phyloP scores from a whole-genome alignment of 2,329 filamentous ascomycete species.

The Leptosphaerulina australis region DNA sequence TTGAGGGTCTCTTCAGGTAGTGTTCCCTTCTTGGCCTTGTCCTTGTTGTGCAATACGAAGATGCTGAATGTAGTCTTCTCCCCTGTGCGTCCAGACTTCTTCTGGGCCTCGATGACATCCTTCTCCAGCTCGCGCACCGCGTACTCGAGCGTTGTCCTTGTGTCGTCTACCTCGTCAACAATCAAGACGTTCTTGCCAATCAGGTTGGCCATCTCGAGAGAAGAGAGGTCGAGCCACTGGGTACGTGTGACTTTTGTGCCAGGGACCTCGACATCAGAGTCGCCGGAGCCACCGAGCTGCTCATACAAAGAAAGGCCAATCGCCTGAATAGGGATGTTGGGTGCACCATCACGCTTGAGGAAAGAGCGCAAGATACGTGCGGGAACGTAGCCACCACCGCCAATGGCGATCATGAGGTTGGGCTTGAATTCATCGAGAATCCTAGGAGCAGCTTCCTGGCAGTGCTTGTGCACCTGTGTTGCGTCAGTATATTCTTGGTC shows the following conservation, averaged over 20 bases:
- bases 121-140: slow-evolving; percentile 92
- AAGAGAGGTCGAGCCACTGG: slow-evolving; percentile 93
- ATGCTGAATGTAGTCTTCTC: slow-evolving; percentile 88
- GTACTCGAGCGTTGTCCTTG: slow-evolving; percentile 90
- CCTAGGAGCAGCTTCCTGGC: slow-evolving; percentile 78
- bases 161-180: slow-evolving; percentile 95
- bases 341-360: slow-evolving; percentile 82
- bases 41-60: slow-evolving; percentile 98
- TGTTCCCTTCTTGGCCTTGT: slow-evolving; percentile 91
- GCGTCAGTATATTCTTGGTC: slow-evolving; percentile 9
- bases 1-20: slow-evolving; percentile 80
- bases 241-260: slow-evolving; percentile 96
- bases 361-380: slow-evolving; percentile 95
- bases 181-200: slow-evolving; percentile 91
- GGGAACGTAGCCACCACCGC: slow-evolving; percentile 95
- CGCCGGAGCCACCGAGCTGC: slow-evolving; percentile 68
- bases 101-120: slow-evolving; percentile 83
- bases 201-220: slow-evolving; percentile 84
- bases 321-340: slow-evolving; percentile 99
- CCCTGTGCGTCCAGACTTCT: slow-evolving; percentile 69
- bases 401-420: slow-evolving; percentile 97
- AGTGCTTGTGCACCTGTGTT: slow-evolving; percentile 90
- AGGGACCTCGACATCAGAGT: slow-evolving; percentile 72
- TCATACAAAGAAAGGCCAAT: slow-evolving; percentile 98
- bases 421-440: slow-evolving; percentile 88